These are phyloP conservation scores for Aspergillus steynii DNA, from an alignment of 495 filamentous ascomycete species.

Conservation along the genomic window DNA sequence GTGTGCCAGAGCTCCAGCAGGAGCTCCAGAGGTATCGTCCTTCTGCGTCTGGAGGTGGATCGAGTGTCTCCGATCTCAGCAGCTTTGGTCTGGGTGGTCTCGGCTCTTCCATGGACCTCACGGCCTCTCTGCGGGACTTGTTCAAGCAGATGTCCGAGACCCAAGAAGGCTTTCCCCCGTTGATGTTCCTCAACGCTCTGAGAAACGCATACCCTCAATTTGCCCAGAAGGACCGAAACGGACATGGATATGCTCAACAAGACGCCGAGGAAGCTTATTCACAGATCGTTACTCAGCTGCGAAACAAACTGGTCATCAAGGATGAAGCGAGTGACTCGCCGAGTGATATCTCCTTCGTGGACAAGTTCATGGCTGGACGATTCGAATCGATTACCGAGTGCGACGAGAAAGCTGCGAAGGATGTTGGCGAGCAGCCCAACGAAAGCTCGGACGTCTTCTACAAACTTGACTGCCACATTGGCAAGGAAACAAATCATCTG, in stretches of 20 bases:
- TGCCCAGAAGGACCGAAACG: slow-evolving; percentile 77
- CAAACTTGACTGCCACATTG: slow-evolving; percentile 95
- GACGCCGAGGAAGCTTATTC: slow-evolving; percentile 99
- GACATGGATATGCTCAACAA: slow-evolving; percentile 87
- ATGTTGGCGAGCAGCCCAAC: slow-evolving; percentile 71
- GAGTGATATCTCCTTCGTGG: slow-evolving; percentile 70
- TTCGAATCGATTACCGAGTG: slow-evolving; percentile 78
- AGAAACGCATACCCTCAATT: slow-evolving; percentile 90
- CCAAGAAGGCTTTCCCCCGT: slow-evolving; percentile 81
- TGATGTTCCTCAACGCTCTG: slow-evolving; percentile 82
- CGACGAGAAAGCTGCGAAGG: slow-evolving; percentile 75
- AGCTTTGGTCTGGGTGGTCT: slow-evolving; percentile 62
- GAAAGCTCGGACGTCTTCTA: slow-evolving; percentile 72
- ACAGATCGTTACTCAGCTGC: slow-evolving; percentile 86
- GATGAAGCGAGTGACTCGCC: slow-evolving; percentile 46
- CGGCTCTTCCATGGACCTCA: slow-evolving; percentile 68
- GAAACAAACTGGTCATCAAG: slow-evolving; percentile 72
- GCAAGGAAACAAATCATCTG: slow-evolving; percentile 79
- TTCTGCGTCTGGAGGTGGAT: slow-evolving; percentile 32
- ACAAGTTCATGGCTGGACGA: slow-evolving; percentile 83
- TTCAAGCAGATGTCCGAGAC: slow-evolving; percentile 94
- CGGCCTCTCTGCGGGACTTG: slow-evolving; percentile 75
- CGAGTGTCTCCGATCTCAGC: slow-evolving; percentile 50
- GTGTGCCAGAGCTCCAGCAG: slow-evolving; percentile 88
- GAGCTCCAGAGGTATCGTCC: slow-evolving; percentile 70